Base-by-base conservation (phyloP, 1,284 basidiomycete genomes). In the Sanguinoderma infundibulare region DNA sequence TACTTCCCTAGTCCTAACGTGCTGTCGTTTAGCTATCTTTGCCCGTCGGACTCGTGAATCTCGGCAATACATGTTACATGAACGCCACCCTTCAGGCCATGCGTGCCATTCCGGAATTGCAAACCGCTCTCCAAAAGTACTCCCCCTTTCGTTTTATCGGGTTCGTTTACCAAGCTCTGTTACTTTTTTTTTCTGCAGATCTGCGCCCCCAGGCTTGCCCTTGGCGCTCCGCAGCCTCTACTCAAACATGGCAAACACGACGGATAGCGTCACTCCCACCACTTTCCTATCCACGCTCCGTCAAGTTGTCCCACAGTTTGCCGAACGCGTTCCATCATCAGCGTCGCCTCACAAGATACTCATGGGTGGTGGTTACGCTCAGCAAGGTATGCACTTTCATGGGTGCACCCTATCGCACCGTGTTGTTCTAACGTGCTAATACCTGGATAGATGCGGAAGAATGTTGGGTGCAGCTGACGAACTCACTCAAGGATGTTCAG, bases 51-150 rank as follows among this genome's bases (percentile, higher is more conserved):
- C 75, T 91, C 68, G 82, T 78, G 73, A 89, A 92, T 70, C 78
- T 94, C 47, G 95, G 95, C 40, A 96, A 96, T 73, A 96, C 94
- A 0, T 96, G 95, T 72, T 98, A 98, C 77, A 94, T 98, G 87
- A 98, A 98, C 73, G 90, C 97, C 6, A 96, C 94, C 0, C 81
- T 99, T 2, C 97, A 99, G 78, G 91, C 94, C 15, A 83, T 99
- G 65, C 90, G 95, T 20, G 88, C 91, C 2, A 92, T 99, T 57
- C 95, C 96, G 0, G 95, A 98, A 71, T 83, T 99, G 1, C 90
- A 92, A 68, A 74, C 79, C 1, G 89, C 92, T 1, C 80, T 97
- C 22, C 75, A 74, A 64, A 75, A 75, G 87, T 91, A 71, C 69
- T 85, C 76, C 15, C 17, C 17, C 32, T 9, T 10, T 30, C 52